Base-by-base conservation (phyloP, 805 yeast genomes). In the Starmerella tilneyi region DNA sequence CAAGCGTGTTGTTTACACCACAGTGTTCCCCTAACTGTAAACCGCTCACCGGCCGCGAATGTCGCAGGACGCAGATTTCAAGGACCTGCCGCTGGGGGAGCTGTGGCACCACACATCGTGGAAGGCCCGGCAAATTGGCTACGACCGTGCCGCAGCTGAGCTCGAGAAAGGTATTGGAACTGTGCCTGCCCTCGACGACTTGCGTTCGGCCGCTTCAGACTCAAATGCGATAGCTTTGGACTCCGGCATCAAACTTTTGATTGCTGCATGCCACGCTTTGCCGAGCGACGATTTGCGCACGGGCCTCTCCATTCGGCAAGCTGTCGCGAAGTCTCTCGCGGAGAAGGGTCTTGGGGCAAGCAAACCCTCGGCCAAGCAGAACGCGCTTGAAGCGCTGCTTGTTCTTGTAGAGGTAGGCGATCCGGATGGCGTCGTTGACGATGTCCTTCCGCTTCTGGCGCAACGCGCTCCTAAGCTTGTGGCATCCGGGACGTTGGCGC, bases 171-270 rank as follows among this genome's bases (percentile, higher is more conserved):
- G 47, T 8, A 15, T 21, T 19, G 30, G 24, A 11, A 27, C 12
- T 11, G 15, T 28, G 24, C 46, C 50, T 9, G 5, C 37, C 9
- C 17, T 26, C 15, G 46, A 41, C 22, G 49, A 46, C 2, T 67
- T 79, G 56, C 77, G 74, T 53, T 68, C 69, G 52, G 71, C 79
- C 32, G 78, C 82, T 7, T 69, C 75, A 3, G 98, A 92, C 59
- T 61, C 80, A 26, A 92, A 92, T 59, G 96, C 86, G 16, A 92
- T 81, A 15, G 94, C 97, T 0, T 94, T 86, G 52, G 97, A 92
- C 57, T 67, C 80, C 1, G 97, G 84, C 4, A 66, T 85, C 17
- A 60, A 65, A 3, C 71, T 82, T 7, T 60, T 84, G 5, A 63
- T 63, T 12, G 69, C 75, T 4, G 19, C 28, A 73, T 75, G 55